Evolutionary conservation across 129 eudicot species (phyloP), one percentile per base, ranked within the genome.

Genomic region (Oenanthe sinensis): DNA sequence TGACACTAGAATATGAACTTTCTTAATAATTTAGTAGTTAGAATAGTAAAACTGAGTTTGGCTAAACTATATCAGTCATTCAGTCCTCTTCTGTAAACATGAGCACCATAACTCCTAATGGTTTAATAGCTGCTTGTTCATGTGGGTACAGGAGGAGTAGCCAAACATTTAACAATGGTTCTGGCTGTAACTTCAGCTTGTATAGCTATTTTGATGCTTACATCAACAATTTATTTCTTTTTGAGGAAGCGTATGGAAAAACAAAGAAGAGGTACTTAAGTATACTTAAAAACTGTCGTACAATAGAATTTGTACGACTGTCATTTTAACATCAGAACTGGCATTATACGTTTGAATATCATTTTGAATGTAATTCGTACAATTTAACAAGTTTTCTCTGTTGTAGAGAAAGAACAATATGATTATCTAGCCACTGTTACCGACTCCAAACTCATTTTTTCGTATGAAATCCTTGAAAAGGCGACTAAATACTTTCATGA

Each of bases 391-490:
- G 33, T 24, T 60, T 60, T 4, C 68, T 60, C 15, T 44, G 52
- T 73, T 73, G 52, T 14, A 73, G 76, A 73, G 37, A 73, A 73
- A 28, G 76, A 73, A 55, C 54, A 73, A 40, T 20, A 22, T 42
- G 76, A 73, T 73, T 73, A 30, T 37, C 44, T 73, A 39, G 30
- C 76, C 54, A 43, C 55, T 73, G 55, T 73, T 24, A 73, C 76
- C 10, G 48, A 73, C 52, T 73, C 54, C 76, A 73, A 73, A n/a
- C 76, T 44, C 36, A 73, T 73, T 44, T 73, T 73, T 55, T 73
- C 76, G 3, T 77, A 77, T 60, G 80, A 77, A 43, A 60, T 39
- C 16, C 80, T 77, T 77, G 80, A 77, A 43, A 77, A 62, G 72
- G 80, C 80, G 19, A 77, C 80, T 5, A 60, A 77, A 54, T 77